Base-by-base conservation (phyloP, 2,329 filamentous ascomycete species). In the Apiospora marii region DNA sequence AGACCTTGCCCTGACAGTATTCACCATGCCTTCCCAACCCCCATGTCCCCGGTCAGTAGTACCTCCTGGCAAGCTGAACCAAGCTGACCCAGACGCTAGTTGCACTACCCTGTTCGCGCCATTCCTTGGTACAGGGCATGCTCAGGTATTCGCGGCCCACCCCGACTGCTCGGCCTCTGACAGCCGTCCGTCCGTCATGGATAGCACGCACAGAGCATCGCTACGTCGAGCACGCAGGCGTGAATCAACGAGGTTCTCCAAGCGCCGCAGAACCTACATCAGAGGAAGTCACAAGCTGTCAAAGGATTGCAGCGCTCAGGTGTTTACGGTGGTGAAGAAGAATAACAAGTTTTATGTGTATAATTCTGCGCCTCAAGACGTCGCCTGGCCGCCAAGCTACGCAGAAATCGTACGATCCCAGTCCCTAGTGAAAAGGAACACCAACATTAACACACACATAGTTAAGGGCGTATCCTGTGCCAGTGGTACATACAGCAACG, bases 171-270 rank as follows among this genome's bases (percentile, higher is more conserved):
- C 48, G 48, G 48, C 22, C 22, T 51, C 48, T 51, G 12, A n/a
- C 48, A 51, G 48, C 48, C 48, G 48, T n/a, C 48, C 48, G 22
- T 51, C 48, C n/a, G n/a, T 51, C n/a, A 24, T 24, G 22, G 22
- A 51, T 24, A 24, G 8, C 22, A 1, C 48, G 48, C 8, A 51
- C 48, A 51, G 48, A 51, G 48, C 48, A 22, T 22, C 48, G 48
- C 48, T 51, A 51, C 48, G 48, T 51, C 48, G 22, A 51, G 48
- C 48, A 24, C 48, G 48, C 22, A 51, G 48, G 48, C 48, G 48
- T n/a, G 48, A 51, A 12, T 51, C 48, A 51, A 51, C 48, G 22
- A 51, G 48, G 48, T 51, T 51, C 48, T 51, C 48, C 48, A 51
- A 51, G 48, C 48, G 48, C 22, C 48, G 48, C 22, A 24, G 48